Conservation (phyloP, 2,329 filamentous ascomycete genomes). For the Blastomyces parvus region DNA sequence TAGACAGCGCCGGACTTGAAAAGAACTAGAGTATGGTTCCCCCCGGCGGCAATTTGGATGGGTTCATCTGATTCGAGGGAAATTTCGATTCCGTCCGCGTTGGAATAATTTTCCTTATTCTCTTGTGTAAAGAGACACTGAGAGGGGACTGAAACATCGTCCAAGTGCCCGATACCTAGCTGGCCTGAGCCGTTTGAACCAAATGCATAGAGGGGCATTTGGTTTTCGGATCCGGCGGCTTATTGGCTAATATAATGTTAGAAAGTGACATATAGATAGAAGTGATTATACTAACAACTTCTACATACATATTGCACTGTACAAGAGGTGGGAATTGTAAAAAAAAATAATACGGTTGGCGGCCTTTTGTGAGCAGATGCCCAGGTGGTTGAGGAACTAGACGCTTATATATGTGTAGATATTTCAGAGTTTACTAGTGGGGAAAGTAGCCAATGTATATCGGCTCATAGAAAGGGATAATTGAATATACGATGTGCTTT, state of each 20-base stretch:
- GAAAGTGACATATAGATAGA: not conserved
- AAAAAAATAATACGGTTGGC: not conserved
- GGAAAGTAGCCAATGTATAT: not conserved
- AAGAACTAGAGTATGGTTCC: slow-evolving; percentile 76
- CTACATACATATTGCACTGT: not conserved
- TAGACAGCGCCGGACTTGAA: slow-evolving; percentile 51
- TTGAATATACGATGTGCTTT: not conserved
- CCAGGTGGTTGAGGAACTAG: not conserved
- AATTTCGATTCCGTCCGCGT: not conserved
- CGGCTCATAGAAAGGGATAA: not conserved
- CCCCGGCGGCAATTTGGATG: slow-evolving; percentile 52
- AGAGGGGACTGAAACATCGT: slow-evolving; percentile 61
- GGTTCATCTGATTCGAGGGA: slow-evolving; percentile 13
- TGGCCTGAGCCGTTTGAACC: slow-evolving; percentile 72
- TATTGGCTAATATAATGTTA: not conserved
- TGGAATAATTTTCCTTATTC: slow-evolving; percentile 12
- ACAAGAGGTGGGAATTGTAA: not conserved
- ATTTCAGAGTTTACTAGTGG: not conserved
- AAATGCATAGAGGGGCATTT: slow-evolving; percentile 52
- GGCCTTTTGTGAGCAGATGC: not conserved
- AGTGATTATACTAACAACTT: not conserved
- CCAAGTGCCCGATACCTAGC: slow-evolving; percentile 59
- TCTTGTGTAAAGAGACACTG: slow-evolving; percentile 45
- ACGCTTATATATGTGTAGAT: not conserved
- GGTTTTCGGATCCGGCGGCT: not conserved